Evolutionary conservation across 306 rosid genomes (phyloP).

Genomic region (Prinsepia uniflora): DNA sequence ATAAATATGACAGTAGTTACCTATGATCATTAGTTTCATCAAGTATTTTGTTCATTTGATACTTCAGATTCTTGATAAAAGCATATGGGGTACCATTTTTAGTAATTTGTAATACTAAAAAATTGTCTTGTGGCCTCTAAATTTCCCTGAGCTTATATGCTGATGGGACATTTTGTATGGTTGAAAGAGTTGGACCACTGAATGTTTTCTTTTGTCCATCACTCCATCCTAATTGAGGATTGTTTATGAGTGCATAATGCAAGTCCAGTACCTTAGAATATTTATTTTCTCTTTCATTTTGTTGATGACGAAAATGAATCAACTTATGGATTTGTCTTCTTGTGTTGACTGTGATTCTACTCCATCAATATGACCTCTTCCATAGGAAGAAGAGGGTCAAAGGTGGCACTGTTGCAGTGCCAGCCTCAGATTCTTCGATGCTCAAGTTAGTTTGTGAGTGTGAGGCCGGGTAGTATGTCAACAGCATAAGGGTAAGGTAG

Average conservation of each 20-base stretch:
- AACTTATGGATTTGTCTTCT: too few relatives aligned
- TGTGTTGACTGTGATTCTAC: too few relatives aligned
- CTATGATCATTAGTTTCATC: not conserved
- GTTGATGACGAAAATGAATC: too few relatives aligned
- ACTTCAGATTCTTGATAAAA: not conserved
- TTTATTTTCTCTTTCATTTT: not conserved
- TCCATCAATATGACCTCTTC: too few relatives aligned
- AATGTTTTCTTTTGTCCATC: not conserved
- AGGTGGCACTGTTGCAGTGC: too few relatives aligned
- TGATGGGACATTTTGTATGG: not conserved
- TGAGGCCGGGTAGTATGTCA: too few relatives aligned
- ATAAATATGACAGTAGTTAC: not conserved
- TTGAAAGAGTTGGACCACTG: slow-evolving; percentile 1
- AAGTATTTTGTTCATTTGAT: not conserved
- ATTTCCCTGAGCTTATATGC: not conserved
- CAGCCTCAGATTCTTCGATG: too few relatives aligned
- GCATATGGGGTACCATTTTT: not conserved
- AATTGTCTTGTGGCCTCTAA: not conserved
- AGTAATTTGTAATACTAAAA: not conserved
- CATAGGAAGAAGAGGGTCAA: too few relatives aligned
- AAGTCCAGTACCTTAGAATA: not conserved
- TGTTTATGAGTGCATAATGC: not conserved
- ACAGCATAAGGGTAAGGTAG: too few relatives aligned
- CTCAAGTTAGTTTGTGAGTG: too few relatives aligned
- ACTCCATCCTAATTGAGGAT: not conserved